Base-by-base conservation (phyloP, 2,329 filamentous ascomycete species). In the Paracamarosporium sp. region DNA sequence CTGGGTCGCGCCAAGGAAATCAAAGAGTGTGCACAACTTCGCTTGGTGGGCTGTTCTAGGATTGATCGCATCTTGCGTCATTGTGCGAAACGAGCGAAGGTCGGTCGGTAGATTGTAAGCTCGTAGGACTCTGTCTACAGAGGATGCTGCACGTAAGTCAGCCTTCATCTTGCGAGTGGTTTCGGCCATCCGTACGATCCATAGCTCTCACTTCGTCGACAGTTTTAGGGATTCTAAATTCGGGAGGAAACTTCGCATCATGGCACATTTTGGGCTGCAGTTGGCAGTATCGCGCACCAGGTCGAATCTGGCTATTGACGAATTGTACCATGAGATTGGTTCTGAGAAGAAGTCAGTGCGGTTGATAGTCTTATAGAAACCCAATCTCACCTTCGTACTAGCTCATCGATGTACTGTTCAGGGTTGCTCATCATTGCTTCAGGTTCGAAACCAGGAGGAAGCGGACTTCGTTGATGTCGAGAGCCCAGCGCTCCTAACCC, bases 211-310 rank as follows among this genome's bases (percentile, higher is more conserved):
- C 30, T 67, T 71, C 50, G 50, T 67, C 47, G 59, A 64, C 28
- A 43, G 67, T 67, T 56, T 61, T 57, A 53, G 62, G 63, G 1
- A 53, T 51, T 24, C 62, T 56, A 53, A 76, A 77, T 13, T 68
- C 64, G 5, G 50, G 33, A 7, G 75, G 76, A 44, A 73, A 77
- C n/a, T 60, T 57, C 3, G 69, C 70, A 35, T 72, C 66, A 4
- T 35, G 33, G 31, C 64, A 64, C 62, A 75, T 67, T 63, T 71
- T 75, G 1, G 75, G 74, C 46, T 76, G 71, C 20, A 77, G 36
- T 28, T 73, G 67, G 8, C 62, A 65, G 47, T 68, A 67, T 40
- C 50, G 55, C 27, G 65, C 59, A 0, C 56, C 50, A 33, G 52
- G 55, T 15, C 53, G 55, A 50, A 76, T 65, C 17, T 68, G 56